Conservation (phyloP, 108 stramenopile genomes). For the Nannochloropsis oceanica region DNA sequence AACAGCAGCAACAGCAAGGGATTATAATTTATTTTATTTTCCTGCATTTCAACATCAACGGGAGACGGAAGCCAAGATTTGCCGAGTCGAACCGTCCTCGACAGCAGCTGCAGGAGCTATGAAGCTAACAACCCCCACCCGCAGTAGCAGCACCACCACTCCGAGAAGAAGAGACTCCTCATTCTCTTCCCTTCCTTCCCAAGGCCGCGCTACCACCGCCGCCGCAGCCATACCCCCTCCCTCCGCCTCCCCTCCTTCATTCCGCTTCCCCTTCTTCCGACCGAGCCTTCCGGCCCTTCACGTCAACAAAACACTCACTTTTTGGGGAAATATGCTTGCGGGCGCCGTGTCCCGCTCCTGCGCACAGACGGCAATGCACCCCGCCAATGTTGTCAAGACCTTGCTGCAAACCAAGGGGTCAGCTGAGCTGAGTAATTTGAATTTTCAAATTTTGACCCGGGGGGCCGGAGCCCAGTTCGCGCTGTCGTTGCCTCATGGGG, state of each 20-base stretch:
- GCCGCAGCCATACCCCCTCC: background rate
- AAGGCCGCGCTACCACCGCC: background rate
- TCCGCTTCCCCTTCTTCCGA: background rate
- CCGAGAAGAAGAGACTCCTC: background rate
- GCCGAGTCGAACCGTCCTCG: no score
- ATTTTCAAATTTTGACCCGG: constrained; percentile 48
- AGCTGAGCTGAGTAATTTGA: constrained; percentile 33
- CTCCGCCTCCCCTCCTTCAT: background rate
- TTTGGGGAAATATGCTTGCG: constrained; percentile 26
- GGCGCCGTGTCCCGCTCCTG: constrained; percentile 40
- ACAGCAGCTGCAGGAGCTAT: no score
- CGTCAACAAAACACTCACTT: constrained; percentile 5
- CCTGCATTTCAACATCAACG: no score
- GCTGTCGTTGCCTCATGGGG: constrained; percentile 82
- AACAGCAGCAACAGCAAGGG: no score
- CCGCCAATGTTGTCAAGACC: constrained; percentile 85
- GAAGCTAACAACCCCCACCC: background rate
- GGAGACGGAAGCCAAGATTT: no score
- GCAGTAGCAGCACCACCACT: background rate
- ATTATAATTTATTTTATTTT: no score
- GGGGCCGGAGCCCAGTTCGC: constrained; percentile 89
- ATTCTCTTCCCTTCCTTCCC: background rate
- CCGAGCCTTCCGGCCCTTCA: background rate
- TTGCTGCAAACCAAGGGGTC: constrained; percentile 58
- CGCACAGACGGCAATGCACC: constrained; percentile 78